Conservation (phyloP, 441 rosid species). For the Adansonia madagascariensis region DNA sequence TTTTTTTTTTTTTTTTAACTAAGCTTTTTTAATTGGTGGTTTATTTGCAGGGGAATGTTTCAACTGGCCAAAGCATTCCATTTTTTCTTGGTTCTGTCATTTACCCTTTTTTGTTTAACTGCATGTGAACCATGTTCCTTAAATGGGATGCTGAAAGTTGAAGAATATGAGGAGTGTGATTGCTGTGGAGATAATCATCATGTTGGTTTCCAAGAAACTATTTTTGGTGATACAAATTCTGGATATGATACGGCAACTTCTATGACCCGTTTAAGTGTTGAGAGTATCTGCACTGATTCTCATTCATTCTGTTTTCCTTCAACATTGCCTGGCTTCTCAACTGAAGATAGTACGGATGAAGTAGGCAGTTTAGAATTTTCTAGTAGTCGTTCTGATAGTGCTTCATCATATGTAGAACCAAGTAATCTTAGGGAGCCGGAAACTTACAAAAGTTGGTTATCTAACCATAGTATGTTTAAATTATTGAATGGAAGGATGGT, state of each 20-base stretch:
- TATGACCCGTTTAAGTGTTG: conserved; percentile 30
- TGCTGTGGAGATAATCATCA: conserved; percentile 42
- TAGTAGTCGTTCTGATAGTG: conserved; percentile 40
- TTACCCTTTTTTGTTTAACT: conserved; percentile 51
- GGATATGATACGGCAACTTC: conserved; percentile 38
- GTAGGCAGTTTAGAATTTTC: conserved; percentile 42
- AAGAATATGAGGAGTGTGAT: conserved; percentile 47
- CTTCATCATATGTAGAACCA: conserved; percentile 37
- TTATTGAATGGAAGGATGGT: conserved; percentile 54
- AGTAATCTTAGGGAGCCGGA: conserved; percentile 34
- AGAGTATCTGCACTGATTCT: conserved; percentile 54
- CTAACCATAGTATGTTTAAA: conserved; percentile 49
- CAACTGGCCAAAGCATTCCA: conserved; percentile 43
- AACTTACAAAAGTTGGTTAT: conserved; percentile 51
- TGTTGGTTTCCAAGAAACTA: conserved; percentile 36
- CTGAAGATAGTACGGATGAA: conserved; percentile 34
- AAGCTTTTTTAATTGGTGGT: conserved; percentile 24
- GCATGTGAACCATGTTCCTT: conserved; percentile 46
- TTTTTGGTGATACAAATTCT: conserved; percentile 38
- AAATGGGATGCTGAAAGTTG: conserved; percentile 51
- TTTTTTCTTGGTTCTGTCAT: conserved; percentile 58
- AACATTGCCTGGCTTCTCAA: conserved; percentile 52
- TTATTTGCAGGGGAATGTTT: conserved; percentile 58
- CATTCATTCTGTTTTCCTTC: conserved; percentile 75
- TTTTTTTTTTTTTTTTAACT: neutral